These are phyloP conservation scores for Croton laevigatus DNA, from an alignment of 441 rosid genomes.

Conservation along the genomic window DNA sequence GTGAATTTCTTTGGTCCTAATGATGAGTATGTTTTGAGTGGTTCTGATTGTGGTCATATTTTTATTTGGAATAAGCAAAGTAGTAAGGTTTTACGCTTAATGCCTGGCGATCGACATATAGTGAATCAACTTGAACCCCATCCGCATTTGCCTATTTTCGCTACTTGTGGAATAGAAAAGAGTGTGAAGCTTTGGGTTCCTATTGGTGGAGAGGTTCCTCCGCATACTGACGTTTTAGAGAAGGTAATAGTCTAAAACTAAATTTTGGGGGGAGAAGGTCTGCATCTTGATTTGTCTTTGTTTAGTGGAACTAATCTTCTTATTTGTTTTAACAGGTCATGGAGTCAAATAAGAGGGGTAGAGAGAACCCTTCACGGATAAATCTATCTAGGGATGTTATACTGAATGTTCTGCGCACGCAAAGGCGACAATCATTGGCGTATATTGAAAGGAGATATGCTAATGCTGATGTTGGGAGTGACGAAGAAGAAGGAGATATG, in stretches of 20 bases:
- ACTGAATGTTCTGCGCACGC: constrained; percentile 62
- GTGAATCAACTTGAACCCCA: constrained; percentile 76
- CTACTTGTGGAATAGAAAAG: constrained; percentile 66
- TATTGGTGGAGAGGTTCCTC: constrained; percentile 29
- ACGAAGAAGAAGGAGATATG: constrained; percentile 40
- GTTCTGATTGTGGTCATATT: constrained; percentile 78
- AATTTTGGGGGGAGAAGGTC: not conserved
- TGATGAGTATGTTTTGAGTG: constrained; percentile 66
- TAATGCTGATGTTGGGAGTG: constrained; percentile 36
- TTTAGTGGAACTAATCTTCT: not conserved
- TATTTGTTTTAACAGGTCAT: constrained; percentile 41
- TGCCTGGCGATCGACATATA: constrained; percentile 53
- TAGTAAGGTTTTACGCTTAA: constrained; percentile 54
- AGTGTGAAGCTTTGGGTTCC: constrained; percentile 67
- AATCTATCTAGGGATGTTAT: constrained; percentile 51
- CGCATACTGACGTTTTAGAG: constrained; percentile 47
- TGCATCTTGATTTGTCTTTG: not conserved
- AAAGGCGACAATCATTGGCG: constrained; percentile 54
- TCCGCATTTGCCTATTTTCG: constrained; percentile 54
- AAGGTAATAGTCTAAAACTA: constrained; percentile 34
- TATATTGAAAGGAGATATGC: constrained; percentile 50
- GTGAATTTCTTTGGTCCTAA: constrained; percentile 74
- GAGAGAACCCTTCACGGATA: constrained; percentile 51
- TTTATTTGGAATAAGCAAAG: constrained; percentile 72
- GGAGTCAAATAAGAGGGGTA: constrained; percentile 52